Base-by-base conservation (phyloP, 352 stramenopile species). In the Lagenidium giganteum region DNA sequence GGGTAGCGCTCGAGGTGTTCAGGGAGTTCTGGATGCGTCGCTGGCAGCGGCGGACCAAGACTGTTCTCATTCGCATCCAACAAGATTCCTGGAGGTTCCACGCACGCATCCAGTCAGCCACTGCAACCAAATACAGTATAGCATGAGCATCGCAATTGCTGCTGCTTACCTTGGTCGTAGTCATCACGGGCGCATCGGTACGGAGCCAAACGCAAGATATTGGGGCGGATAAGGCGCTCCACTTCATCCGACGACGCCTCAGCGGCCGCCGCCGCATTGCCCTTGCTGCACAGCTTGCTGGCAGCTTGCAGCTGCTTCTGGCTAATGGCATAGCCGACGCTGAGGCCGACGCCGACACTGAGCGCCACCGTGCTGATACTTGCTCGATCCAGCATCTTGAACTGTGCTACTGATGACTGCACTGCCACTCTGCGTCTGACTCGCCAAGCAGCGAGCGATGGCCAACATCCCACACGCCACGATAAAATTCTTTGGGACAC, bases 61-160 rank as follows among this genome's bases (percentile, higher is more conserved):
- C 91, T 97, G 72, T 99, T 99, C 71, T 99, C 96, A 50, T 99
- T 99, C 37, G 95, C 96, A 69, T 99, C 96, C 48, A 99, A 72
- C 22, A 99, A 61, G 42, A 98, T 90, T 18, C 95, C 94, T 90
- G 26, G 26, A 48, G 34, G 14, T 17, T 16, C 21, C 18, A 61
- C n/a, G 16, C 23, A 1, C n/a, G n/a, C 46, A 34, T 30, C 26
- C 17, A 8, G 2, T 30, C 18, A 26, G 4, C 11, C 21, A 18
- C 14, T 27, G 23, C 4, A 21, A 32, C 24, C 12, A 47, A 20
- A 35, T n/a, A n/a, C n/a, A n/a, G n/a, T n/a, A n/a, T n/a, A n/a
- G n/a, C n/a, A n/a, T n/a, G n/a, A n/a, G n/a, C n/a, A n/a, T n/a
- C n/a, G 23, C 14, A 18, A 22, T 21, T 18, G 21, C 5, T 40